These are phyloP conservation scores for Gentiana dahurica DNA, from an alignment of 257 asterid species.

Conservation along the genomic window DNA sequence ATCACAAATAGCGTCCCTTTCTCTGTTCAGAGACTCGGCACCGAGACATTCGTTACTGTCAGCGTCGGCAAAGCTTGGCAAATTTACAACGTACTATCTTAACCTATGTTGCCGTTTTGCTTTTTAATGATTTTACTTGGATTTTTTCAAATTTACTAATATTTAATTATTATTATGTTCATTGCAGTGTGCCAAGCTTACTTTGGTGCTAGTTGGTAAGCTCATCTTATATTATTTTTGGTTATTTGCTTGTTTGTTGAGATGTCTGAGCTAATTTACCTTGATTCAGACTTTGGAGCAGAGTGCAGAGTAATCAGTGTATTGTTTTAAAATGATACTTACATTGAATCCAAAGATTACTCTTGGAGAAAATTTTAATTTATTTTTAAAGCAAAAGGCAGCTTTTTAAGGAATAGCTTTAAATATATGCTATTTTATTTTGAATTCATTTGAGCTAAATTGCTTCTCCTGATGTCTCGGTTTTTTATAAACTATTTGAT, in stretches of 20 bases:
- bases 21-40: constrained; percentile 78
- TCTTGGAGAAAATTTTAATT: too few relatives aligned
- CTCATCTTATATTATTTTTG: neutral
- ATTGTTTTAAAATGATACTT: too few relatives aligned
- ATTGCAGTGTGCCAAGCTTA: constrained; percentile 85
- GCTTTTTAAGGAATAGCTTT: too few relatives aligned
- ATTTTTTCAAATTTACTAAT: neutral
- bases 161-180: neutral
- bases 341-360: too few relatives aligned
- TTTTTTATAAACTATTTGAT: too few relatives aligned
- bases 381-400: too few relatives aligned
- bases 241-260: neutral
- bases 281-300: too few relatives aligned
- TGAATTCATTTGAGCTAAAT: too few relatives aligned
- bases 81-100: constrained; percentile 52
- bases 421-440: too few relatives aligned
- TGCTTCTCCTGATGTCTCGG: too few relatives aligned
- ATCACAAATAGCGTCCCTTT: constrained; percentile 68
- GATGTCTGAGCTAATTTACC: neutral
- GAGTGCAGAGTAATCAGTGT: too few relatives aligned
- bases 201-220: constrained; percentile 79
- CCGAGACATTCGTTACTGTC: constrained; percentile 89
- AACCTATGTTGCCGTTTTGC: neutral
- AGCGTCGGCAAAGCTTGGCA: constrained; percentile 89
- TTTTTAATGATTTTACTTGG: neutral